Evolutionary conservation across 1,139 yeast genomes (phyloP), one percentile per base, ranked within the genome.

Genomic region (Geotrichum siamense): DNA sequence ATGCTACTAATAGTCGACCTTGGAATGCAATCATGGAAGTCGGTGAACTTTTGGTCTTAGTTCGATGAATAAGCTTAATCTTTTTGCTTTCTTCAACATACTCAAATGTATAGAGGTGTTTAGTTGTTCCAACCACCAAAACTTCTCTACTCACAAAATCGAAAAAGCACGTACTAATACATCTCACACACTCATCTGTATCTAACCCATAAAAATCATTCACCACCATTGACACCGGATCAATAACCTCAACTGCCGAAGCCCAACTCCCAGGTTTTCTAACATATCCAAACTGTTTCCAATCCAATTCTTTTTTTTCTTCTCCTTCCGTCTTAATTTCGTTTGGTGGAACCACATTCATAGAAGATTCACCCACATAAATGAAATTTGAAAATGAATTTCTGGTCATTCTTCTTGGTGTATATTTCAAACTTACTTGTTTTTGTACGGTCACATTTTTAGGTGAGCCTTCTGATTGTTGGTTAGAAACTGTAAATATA

Each of bases 1-100:
- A 56, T 0, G 85, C 93, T 0, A 75, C 81, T 1, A 87, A 61
- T 1, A 87, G 59, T 51, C 71, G 70, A 0, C 82, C 84, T 34
- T 78, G 74, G 60, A 83, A 87, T 13, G 68, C 65, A 1, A 63
- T 52, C 58, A 89, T 55, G 0, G 82, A 70, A 25, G 70, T 53
- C 0, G 81, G 78, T 0, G 69, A 64, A 8, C 56, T 64, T 5
- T 75, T 78, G 0, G 82, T 63, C 22, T 64, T 60, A 0, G 97
- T 89, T 48, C 69, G 69, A 61, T 89, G 94, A 3, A 81, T 55
- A 22, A 78, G 67, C 36, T 65, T 62, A 16, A 83, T 53, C 1
- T 61, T 54, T 4, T 64, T 59, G 16, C 72, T 70, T 28, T 58
- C 59, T 2, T 64, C 63, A 21, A 55, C 51, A 12, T 76, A 61